Evolutionary conservation across 2,329 filamentous ascomycete species (phyloP), one percentile per base, ranked within the genome.

Genomic region (Phyllosticta citriasiana): DNA sequence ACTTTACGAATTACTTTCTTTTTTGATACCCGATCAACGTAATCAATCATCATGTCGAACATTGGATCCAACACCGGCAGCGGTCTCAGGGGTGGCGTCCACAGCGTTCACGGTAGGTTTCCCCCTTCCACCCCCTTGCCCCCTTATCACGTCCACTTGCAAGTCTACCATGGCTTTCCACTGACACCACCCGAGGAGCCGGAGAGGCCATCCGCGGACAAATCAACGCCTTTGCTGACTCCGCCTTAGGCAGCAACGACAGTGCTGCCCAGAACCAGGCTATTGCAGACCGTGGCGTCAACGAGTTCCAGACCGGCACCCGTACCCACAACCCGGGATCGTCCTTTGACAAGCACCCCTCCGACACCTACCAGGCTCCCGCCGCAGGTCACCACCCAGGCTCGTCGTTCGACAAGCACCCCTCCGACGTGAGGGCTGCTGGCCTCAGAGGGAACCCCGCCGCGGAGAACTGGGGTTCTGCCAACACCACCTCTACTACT

Each of bases 161-260:
- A 59, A 25, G 25, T 8, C 16, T 25, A 12, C 57, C 16, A n/a
- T 55, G 61, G 63, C 69, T 30, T 22, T 70, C 60, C 47, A 51
- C 10, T n/a, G 9, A 8, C 40, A 72, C 55, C 40, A 30, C 55
- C 33, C 53, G 61, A 72, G 72, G 73, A 47, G 68, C 71, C 22
- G 73, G 73, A 53, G 73, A 75, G 64, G 71, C 71, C 16, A 69
- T 75, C 58, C 72, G 73, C 5, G 73, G 73, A 53, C 72, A 72
- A 55, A 64, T 74, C 61, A 74, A 74, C 59, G 69, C 71, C 4
- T 66, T 69, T 30, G 66, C 71, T 53, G 73, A 75, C 59, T 65
- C 65, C 19, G 72, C 71, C 4, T 63, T 68, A 14, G 71, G 71
- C 24, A 71, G 71, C 62, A 67, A 65, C 50, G 62, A 66, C 8